phyloP scores from a whole-genome alignment of 225 moss, liverwort and hornwort species.

The Lunularia cruciata region DNA sequence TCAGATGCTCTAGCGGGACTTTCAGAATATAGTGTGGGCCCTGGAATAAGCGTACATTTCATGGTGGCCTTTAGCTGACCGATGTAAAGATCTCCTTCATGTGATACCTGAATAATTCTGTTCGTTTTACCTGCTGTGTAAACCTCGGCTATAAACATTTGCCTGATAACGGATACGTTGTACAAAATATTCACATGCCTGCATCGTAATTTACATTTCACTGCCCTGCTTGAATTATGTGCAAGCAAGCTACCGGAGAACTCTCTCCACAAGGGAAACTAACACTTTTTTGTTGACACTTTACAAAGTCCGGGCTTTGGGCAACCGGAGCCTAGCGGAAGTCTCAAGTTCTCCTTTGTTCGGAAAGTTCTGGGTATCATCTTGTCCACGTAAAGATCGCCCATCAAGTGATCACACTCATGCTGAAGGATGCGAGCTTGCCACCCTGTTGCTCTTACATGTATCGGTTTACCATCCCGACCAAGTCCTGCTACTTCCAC shows the following conservation, averaged over 20 bases:
- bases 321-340: conserved; percentile 75
- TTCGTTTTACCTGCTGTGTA: no score
- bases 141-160: neutral
- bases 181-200: conserved; percentile 14
- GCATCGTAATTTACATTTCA: conserved; percentile 1
- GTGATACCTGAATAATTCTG: no score
- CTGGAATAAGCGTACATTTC: no score
- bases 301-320: conserved; percentile 65
- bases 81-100: no score
- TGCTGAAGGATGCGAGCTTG: conserved; percentile 94
- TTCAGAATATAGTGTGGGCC: no score
- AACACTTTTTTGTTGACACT: neutral
- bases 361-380: conserved; percentile 82
- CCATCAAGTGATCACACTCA: conserved; percentile 78
- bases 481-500: conserved; percentile 86
- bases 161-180: neutral
- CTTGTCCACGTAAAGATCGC: conserved; percentile 74
- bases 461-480: conserved; percentile 66
- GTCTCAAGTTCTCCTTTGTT: conserved; percentile 66
- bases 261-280: neutral
- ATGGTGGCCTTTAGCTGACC: no score
- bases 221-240: neutral
- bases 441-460: conserved; percentile 75
- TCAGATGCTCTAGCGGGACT: no score
- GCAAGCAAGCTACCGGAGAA: neutral